Conservation (phyloP, 768 basidiomycete species). For the Tricholoma hemisulphureum region DNA sequence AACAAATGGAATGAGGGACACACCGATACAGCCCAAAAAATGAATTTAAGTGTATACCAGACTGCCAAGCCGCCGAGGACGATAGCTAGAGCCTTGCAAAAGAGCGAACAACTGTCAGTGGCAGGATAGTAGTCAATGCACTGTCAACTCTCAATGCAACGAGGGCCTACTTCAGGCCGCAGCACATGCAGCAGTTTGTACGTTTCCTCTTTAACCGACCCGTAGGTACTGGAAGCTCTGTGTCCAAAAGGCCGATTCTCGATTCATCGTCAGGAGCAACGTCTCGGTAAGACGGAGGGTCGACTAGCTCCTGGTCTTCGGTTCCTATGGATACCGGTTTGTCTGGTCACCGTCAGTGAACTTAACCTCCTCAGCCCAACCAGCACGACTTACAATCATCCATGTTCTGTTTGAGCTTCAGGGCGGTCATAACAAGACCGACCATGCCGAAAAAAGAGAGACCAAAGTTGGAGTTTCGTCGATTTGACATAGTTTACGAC, state of each 20-base stretch:
- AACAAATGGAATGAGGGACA: conserved; percentile 8
- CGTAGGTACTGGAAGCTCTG: conserved; percentile 23
- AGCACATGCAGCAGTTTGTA: conserved; percentile 48
- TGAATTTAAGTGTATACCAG: conserved; percentile 43
- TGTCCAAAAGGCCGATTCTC: conserved; percentile 32
- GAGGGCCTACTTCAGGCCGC: conserved; percentile 24
- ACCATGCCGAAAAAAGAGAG: conserved; percentile 44
- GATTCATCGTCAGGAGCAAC: conserved; percentile 27
- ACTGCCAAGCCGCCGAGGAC: conserved; percentile 40
- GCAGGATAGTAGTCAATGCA: neutral
- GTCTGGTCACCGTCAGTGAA: conserved; percentile 30
- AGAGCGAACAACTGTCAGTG: conserved; percentile 43
- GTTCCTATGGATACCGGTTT: conserved; percentile 42
- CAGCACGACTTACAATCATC: conserved; percentile 41
- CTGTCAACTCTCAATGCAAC: neutral
- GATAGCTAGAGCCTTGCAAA: conserved; percentile 56
- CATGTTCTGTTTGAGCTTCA: conserved; percentile 47
- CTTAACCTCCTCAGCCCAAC: neutral
- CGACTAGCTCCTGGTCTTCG: conserved; percentile 34
- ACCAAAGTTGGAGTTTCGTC: conserved; percentile 9
- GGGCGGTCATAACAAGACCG: conserved; percentile 41
- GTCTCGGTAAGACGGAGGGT: conserved; percentile 19
- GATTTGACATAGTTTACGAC: conserved; percentile 11
- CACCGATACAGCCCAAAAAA: conserved; percentile 50
- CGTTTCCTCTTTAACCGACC: conserved; percentile 31